A percentile compares a stretch with the other conserved stretches of the same genome.
Conservation (phyloP, 1,139 yeast genomes). For the Pneumocystis canis region DNA sequence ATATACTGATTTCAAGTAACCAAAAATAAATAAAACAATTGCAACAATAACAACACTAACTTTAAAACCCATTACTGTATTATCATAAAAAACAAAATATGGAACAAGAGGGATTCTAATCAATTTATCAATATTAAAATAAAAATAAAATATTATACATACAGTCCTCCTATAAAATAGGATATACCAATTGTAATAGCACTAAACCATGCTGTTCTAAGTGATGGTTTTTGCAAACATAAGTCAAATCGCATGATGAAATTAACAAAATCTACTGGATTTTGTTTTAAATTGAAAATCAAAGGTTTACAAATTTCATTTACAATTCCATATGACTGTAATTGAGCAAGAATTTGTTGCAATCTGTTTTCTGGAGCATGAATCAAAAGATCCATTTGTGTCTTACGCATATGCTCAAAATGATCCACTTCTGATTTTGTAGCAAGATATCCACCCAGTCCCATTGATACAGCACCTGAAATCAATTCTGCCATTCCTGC, state of each 20-base stretch:
- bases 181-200: slow-evolving; percentile 64
- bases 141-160: background rate
- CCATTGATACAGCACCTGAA: slow-evolving; percentile 76
- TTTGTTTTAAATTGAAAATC: slow-evolving; percentile 46
- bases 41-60: slow-evolving; percentile 70
- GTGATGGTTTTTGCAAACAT: slow-evolving; percentile 71
- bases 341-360: slow-evolving; percentile 50
- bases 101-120: slow-evolving; percentile 51
- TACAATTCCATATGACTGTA: slow-evolving; percentile 54
- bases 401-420: slow-evolving; percentile 42
- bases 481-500: slow-evolving; percentile 81
- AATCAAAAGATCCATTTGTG: slow-evolving; percentile 44
- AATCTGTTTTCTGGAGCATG: slow-evolving; percentile 36
- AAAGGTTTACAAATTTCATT: slow-evolving; percentile 47
- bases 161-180: slow-evolving; percentile 63
- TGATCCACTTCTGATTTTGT: slow-evolving; percentile 59
- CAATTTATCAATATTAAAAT: background rate
- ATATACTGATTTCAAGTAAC: slow-evolving; percentile 69
- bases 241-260: slow-evolving; percentile 59
- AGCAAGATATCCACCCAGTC: slow-evolving; percentile 72
- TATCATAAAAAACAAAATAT: slow-evolving; percentile 49
- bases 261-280: slow-evolving; percentile 48
- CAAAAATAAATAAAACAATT: slow-evolving; percentile 73
- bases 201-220: slow-evolving; percentile 58
- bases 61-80: slow-evolving; percentile 63